Percentiles rank a stretch among this genome's conserved stretches.
Evolutionary conservation across 768 basidiomycete genomes (phyloP).

Genomic region (Boletus insuetus): DNA sequence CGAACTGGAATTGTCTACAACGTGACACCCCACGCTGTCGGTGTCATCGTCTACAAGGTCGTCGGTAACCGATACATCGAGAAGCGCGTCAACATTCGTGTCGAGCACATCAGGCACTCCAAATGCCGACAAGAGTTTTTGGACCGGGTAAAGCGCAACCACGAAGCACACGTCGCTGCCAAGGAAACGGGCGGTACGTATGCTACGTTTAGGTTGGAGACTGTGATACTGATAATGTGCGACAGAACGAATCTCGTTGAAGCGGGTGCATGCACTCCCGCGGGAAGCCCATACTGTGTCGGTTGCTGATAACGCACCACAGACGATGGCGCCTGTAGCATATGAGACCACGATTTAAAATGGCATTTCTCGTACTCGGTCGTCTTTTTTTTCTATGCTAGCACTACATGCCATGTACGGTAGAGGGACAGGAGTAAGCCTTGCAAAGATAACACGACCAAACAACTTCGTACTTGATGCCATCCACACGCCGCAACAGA

Average conservation of each 20-base stretch:
- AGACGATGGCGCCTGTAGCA: slow-evolving; percentile 88
- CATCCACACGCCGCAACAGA: neutral
- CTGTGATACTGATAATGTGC: neutral
- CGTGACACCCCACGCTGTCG: slow-evolving; percentile 91
- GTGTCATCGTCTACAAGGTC: slow-evolving; percentile 96
- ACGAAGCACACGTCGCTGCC: slow-evolving; percentile 75
- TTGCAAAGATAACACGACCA: neutral
- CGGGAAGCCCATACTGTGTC: slow-evolving; percentile 78
- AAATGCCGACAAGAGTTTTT: slow-evolving; percentile 98
- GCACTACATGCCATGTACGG: slow-evolving; percentile 13
- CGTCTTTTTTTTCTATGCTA: slow-evolving; percentile 12
- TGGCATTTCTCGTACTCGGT: slow-evolving; percentile 5
- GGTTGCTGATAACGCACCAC: slow-evolving; percentile 70
- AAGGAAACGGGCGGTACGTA: slow-evolving; percentile 84
- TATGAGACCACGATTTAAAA: slow-evolving; percentile 97
- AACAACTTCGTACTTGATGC: neutral
- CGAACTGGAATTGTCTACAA: slow-evolving; percentile 99
- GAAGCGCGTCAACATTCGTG: slow-evolving; percentile 97
- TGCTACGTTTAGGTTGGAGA: neutral
- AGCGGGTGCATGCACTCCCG: slow-evolving; percentile 82
- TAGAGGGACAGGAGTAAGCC: neutral
- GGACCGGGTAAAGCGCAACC: slow-evolving; percentile 92
- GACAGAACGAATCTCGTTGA: slow-evolving; percentile 76
- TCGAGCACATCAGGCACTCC: slow-evolving; percentile 95
- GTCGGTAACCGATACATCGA: slow-evolving; percentile 99